phyloP scores from a whole-genome alignment of 2,329 filamentous ascomycete genomes.

The Hypoxylon sp. region DNA sequence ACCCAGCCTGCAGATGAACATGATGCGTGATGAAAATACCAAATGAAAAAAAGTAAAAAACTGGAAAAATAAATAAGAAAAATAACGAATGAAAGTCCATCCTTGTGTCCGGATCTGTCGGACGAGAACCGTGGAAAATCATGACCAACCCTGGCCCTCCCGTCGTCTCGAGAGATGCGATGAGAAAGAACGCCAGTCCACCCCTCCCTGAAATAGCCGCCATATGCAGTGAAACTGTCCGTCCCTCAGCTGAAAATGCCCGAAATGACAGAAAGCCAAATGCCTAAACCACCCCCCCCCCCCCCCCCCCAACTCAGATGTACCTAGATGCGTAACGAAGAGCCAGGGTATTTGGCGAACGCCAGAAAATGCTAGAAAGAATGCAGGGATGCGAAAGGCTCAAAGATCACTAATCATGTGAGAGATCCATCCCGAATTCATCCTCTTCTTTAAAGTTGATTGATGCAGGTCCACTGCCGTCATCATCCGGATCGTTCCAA shows the following conservation, averaged over 20 bases:
- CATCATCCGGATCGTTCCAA: conserved; percentile 75
- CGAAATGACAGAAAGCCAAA: conserved; percentile 25
- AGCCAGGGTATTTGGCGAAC: conserved; percentile 26
- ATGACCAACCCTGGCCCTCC: conserved; percentile 13
- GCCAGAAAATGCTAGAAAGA: conserved; percentile 31
- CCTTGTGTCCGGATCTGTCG: conserved; percentile 16
- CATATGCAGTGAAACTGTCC: conserved; percentile 29
- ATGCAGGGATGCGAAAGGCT: conserved; percentile 25
- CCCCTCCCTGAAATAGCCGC: conserved; percentile 24
- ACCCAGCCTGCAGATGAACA: conserved; percentile 34
- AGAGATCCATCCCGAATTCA: conserved; percentile 85
- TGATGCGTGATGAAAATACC: conserved; percentile 23
- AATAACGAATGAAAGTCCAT: conserved; percentile 29
- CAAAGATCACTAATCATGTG: conserved; percentile 47
- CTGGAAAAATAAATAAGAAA: conserved; percentile 12
- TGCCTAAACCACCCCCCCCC: no score
- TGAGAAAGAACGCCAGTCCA: conserved; percentile 32
- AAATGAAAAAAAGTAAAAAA: conserved; percentile 14
- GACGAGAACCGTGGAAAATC: conserved; percentile 14
- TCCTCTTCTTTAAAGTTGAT: conserved; percentile 93
- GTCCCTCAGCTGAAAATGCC: conserved; percentile 22
- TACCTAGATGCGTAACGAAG: conserved; percentile 5
- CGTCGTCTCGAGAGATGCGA: conserved; percentile 10
- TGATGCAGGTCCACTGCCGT: conserved; percentile 70
- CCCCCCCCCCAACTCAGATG: no score